phyloP scores from a whole-genome alignment of 139 green algal species.

The Chlorella sorokiniana region DNA sequence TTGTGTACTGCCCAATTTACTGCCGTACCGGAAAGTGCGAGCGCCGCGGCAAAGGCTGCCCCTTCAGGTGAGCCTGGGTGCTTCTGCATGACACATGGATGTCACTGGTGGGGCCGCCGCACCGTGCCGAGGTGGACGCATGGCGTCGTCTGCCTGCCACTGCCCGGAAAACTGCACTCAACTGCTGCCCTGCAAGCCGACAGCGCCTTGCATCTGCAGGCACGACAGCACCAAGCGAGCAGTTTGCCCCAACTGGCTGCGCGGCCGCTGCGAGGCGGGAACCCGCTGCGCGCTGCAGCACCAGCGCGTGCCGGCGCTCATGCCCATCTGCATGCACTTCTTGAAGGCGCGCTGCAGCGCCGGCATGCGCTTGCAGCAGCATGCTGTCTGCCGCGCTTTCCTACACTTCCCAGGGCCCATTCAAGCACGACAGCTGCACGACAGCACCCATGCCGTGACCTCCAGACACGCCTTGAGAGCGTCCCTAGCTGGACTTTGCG shows the following conservation, averaged over 20 bases:
- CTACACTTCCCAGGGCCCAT: too few species aligned
- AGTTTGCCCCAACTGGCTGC: constrained; percentile 71
- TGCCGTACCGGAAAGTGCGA: constrained; percentile 38
- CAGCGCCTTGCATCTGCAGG: constrained; percentile 2
- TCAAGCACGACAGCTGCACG: too few species aligned
- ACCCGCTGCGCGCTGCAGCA: constrained; percentile 62
- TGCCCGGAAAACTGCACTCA: not conserved
- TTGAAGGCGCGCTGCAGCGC: constrained; percentile 67
- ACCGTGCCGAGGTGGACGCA: too few species aligned
- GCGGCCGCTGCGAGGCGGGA: constrained; percentile 49
- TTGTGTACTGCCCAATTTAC: constrained; percentile 47
- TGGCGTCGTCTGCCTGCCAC: too few species aligned
- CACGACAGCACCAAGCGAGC: constrained; percentile 68
- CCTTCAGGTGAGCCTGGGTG: constrained; percentile 25
- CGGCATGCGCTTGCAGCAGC: too few species aligned
- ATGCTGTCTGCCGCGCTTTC: too few species aligned
- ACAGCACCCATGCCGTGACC: too few species aligned
- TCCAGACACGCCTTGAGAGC: too few species aligned
- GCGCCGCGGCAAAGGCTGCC: constrained; percentile 31
- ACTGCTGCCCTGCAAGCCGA: not conserved
- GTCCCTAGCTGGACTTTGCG: not conserved
- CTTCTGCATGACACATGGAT: not conserved
- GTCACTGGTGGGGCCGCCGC: too few species aligned
- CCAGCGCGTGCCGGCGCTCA: constrained; percentile 54
- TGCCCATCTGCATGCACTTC: constrained; percentile 76